Evolutionary conservation across 352 stramenopile species (phyloP).

Genomic region (Phytopythium oedochilum): DNA sequence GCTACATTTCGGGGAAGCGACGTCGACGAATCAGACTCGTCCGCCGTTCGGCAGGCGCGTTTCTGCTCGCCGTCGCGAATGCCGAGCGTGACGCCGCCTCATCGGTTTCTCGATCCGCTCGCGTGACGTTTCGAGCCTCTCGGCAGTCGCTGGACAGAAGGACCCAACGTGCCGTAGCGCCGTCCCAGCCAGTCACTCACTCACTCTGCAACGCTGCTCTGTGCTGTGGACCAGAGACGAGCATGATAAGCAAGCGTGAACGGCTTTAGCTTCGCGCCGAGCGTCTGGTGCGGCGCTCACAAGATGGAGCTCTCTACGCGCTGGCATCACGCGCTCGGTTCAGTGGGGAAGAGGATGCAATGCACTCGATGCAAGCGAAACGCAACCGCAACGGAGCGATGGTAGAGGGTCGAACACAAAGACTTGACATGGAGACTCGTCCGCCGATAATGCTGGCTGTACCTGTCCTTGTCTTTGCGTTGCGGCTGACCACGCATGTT

Average conservation of each 20-base stretch:
- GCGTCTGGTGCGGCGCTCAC: not conserved
- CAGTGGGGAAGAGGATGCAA: not conserved
- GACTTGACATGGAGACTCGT: too few species aligned
- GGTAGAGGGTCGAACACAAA: too few species aligned
- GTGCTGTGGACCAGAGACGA: not conserved
- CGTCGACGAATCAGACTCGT: not conserved
- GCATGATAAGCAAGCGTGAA: not conserved
- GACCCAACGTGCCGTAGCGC: not conserved
- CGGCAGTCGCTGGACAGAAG: not conserved
- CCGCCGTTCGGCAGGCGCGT: not conserved
- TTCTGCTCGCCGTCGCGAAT: not conserved
- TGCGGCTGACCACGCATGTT: too few species aligned
- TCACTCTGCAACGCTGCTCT: too few species aligned
- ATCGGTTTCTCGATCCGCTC: not conserved
- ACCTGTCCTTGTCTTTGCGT: too few species aligned
- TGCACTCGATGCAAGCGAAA: too few species aligned
- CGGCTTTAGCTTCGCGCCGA: not conserved
- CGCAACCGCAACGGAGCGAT: too few species aligned
- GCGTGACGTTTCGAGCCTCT: not conserved
- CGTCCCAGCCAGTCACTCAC: too few species aligned
- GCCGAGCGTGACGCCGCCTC: slow-evolving; percentile 1
- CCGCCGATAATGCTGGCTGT: too few species aligned
- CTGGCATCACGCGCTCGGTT: not conserved
- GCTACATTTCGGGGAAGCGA: not conserved
- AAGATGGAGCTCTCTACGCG: not conserved